phyloP scores from a whole-genome alignment of 1,139 yeast genomes.

The Suhomyces kunorum region DNA sequence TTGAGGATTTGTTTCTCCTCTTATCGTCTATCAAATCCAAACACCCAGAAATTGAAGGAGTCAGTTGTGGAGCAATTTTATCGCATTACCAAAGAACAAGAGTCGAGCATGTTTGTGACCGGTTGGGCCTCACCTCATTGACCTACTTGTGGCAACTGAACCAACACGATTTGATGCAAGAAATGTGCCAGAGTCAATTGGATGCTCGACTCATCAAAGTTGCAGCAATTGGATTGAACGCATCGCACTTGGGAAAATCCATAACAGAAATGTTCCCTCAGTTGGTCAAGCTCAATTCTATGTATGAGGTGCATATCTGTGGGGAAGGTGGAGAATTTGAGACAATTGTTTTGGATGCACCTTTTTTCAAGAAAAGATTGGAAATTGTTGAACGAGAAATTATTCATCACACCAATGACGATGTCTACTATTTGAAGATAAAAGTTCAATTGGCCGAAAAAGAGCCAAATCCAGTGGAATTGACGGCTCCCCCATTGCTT shows the following conservation, averaged over 20 bases:
- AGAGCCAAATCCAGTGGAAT: conserved; percentile 21
- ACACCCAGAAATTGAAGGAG: conserved; percentile 80
- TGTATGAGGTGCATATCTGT: conserved; percentile 86
- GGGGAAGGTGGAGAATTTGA: conserved; percentile 99
- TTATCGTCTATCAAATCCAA: conserved; percentile 44
- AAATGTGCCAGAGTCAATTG: conserved; percentile 70
- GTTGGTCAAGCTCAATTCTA: conserved; percentile 55
- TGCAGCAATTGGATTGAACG: conserved; percentile 82
- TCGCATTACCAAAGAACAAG: conserved; percentile 92
- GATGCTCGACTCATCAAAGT: conserved; percentile 90
- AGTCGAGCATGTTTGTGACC: conserved; percentile 84
- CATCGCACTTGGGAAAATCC: conserved; percentile 65
- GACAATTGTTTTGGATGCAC: conserved; percentile 86
- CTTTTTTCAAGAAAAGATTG: conserved; percentile 66
- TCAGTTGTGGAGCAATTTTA: conserved; percentile 92
- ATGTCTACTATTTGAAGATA: conserved; percentile 64
- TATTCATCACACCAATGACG: conserved; percentile 53
- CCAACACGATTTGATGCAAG: conserved; percentile 75
- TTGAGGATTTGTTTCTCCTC: conserved; percentile 70
- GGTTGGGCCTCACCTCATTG: conserved; percentile 67
- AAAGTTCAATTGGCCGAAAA: conserved; percentile 47
- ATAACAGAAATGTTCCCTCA: conserved; percentile 63
- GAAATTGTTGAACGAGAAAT: conserved; percentile 44
- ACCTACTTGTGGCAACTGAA: conserved; percentile 89
- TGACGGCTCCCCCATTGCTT: conserved; percentile 46